These are phyloP conservation scores for Aspergillus texensis DNA, from an alignment of 2,329 filamentous ascomycete species.

Conservation along the genomic window DNA sequence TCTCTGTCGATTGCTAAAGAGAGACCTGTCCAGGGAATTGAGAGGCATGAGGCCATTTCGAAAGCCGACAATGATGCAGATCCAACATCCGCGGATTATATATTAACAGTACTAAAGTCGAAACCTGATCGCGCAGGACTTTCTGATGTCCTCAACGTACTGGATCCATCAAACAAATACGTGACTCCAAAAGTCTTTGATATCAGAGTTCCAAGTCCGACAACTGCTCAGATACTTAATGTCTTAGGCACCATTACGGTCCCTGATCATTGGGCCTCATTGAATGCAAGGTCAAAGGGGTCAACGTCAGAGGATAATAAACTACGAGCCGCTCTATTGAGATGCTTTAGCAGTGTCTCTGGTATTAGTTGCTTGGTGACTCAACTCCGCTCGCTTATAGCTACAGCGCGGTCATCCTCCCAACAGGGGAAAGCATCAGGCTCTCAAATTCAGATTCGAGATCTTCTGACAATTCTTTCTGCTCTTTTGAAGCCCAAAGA, in stretches of 20 bases:
- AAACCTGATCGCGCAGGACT: conserved; percentile 42
- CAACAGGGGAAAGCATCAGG: conserved; percentile 38
- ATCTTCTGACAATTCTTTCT: conserved; percentile 41
- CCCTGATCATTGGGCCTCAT: conserved; percentile 77
- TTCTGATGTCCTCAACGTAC: conserved; percentile 30
- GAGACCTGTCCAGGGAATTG: conserved; percentile 8
- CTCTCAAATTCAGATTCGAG: conserved; percentile 35
- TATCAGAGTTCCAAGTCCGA: conserved; percentile 65
- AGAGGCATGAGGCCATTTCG: conserved; percentile 15
- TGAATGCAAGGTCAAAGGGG: conserved; percentile 43
- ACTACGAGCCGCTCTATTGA: conserved; percentile 54
- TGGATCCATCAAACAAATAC: conserved; percentile 38
- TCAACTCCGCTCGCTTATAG: conserved; percentile 65
- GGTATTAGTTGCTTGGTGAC: conserved; percentile 77
- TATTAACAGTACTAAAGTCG: conserved; percentile 43
- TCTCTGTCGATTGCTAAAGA: conserved; percentile 22
- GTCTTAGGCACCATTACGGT: conserved; percentile 72
- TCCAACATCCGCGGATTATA: conserved; percentile 31
- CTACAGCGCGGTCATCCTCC: conserved; percentile 25
- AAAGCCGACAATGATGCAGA: conserved; percentile 19
- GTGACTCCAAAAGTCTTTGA: conserved; percentile 48
- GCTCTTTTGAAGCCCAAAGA: conserved; percentile 48
- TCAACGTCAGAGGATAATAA: conserved; percentile 21
- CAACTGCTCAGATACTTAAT: conserved; percentile 74
- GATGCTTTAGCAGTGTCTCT: conserved; percentile 70